phyloP scores from a whole-genome alignment of 768 basidiomycete genomes.

The Kwoniella dejecticola region DNA sequence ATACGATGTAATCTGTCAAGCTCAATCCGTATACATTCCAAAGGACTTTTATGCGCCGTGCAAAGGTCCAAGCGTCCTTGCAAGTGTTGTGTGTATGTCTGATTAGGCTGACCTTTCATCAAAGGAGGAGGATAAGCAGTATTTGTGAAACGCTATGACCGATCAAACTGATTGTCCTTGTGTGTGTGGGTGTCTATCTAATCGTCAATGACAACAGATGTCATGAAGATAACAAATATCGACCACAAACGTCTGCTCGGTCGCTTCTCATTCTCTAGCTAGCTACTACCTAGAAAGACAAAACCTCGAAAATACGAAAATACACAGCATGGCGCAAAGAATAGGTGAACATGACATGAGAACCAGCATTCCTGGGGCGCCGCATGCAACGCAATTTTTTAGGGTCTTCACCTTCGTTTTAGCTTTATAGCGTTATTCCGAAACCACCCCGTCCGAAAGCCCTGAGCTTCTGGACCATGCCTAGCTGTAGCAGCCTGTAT shows the following conservation, averaged over 20 bases:
- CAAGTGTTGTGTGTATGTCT: neutral
- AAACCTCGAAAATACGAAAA: too few relatives aligned
- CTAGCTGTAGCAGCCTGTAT: too few relatives aligned
- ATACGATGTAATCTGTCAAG: too few relatives aligned
- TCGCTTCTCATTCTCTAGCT: too few relatives aligned
- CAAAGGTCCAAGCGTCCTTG: conserved; percentile 1
- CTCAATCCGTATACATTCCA: neutral
- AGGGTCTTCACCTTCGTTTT: neutral
- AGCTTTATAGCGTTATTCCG: conserved; percentile 5
- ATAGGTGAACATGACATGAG: neutral
- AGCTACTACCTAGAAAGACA: too few relatives aligned
- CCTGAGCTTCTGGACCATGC: too few relatives aligned
- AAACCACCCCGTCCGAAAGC: too few relatives aligned
- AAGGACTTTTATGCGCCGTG: neutral
- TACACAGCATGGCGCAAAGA: neutral
- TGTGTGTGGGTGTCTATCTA: neutral
- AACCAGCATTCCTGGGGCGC: neutral
- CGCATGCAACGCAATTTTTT: neutral
- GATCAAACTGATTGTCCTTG: neutral
- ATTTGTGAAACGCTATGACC: neutral
- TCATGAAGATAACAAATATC: too few relatives aligned
- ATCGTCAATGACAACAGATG: too few relatives aligned
- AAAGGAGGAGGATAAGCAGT: neutral
- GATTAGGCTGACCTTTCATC: conserved; percentile 4
- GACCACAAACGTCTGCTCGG: too few relatives aligned